These are phyloP conservation scores for Xerocomellus chrysenteron DNA, from an alignment of 768 basidiomycete genomes.

Conservation along the genomic window DNA sequence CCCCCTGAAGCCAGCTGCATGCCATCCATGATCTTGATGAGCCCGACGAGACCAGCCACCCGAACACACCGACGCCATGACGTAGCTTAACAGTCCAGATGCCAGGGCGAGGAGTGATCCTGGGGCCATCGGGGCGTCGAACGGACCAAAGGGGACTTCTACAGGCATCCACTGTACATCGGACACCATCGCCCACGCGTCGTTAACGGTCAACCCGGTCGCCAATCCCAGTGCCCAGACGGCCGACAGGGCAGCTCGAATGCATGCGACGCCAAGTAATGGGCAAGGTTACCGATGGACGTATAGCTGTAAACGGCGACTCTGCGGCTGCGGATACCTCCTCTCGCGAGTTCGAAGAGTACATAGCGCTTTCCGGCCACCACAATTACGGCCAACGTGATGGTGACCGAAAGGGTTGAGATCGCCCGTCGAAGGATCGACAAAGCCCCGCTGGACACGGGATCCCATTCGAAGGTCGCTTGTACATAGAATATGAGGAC, in stretches of 20 bases:
- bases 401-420: constrained; percentile 8
- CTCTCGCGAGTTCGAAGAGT: constrained; percentile 10
- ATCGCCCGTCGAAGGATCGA: constrained; percentile 8
- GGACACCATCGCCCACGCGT: constrained; percentile 3
- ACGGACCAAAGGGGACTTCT: too few relatives aligned
- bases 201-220: constrained; percentile 10
- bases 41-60: too few relatives aligned
- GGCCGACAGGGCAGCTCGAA: constrained; percentile 3
- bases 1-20: too few relatives aligned
- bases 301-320: constrained; percentile 12
- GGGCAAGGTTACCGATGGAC: constrained; percentile 11
- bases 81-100: not conserved
- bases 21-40: constrained; percentile 9
- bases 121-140: not conserved
- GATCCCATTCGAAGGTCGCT: accelerated
- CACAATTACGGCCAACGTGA: constrained; percentile 17
- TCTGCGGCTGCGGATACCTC: constrained; percentile 11
- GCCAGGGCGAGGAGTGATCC: not conserved
- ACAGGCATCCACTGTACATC: too few relatives aligned
- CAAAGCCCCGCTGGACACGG: not conserved
- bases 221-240: constrained; percentile 15
- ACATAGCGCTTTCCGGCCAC: constrained; percentile 17
- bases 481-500: constrained; percentile 5
- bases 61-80: constrained; percentile 4
- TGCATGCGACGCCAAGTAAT: constrained; percentile 1